Evolutionary conservation across 192 early-diverging fungal species (phyloP).

Genomic region (Coemansia sp.): DNA sequence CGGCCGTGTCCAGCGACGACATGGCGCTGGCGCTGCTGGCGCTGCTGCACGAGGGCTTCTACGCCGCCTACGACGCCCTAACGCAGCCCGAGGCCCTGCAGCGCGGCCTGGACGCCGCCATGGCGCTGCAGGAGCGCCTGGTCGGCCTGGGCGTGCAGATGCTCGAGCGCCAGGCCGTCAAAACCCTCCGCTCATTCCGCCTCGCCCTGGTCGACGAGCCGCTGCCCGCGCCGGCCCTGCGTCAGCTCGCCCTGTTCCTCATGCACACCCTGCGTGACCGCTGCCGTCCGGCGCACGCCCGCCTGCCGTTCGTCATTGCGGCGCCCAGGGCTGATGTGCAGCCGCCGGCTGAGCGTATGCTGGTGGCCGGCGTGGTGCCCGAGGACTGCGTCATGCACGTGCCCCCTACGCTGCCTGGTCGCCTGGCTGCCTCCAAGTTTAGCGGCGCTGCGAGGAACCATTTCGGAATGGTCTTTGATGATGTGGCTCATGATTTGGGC

Average conservation of each 20-base stretch:
- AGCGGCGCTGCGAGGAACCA: conserved; percentile 55
- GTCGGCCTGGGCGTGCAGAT: conserved; percentile 77
- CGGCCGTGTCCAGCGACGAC: conserved; percentile 72
- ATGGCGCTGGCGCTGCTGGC: conserved; percentile 77
- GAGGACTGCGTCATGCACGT: conserved; percentile 23
- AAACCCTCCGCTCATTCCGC: conserved; percentile 71
- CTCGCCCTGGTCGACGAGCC: conserved; percentile 65
- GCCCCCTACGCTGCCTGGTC: conserved; percentile 52
- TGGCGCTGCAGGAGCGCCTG: conserved; percentile 71
- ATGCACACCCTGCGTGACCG: conserved; percentile 61
- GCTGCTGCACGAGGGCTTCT: conserved; percentile 75
- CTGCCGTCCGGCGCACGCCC: conserved; percentile 15
- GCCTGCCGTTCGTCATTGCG: conserved; percentile 76
- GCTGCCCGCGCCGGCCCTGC: conserved; percentile 48
- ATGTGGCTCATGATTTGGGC: conserved; percentile 63
- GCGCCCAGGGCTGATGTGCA: conserved; percentile 53
- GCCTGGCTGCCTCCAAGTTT: conserved; percentile 48
- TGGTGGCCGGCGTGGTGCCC: conserved; percentile 67
- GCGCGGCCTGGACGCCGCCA: conserved; percentile 68
- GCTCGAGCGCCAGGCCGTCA: conserved; percentile 76
- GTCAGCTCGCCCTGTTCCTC: conserved; percentile 79
- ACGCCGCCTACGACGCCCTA: conserved; percentile 85
- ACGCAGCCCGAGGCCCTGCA: conserved; percentile 30
- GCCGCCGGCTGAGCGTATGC: conserved; percentile 53
- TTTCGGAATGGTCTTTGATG: conserved; percentile 82